phyloP scores from a whole-genome alignment of 2,329 filamentous ascomycete species.

The Teratosphaeria epicoccoides region DNA sequence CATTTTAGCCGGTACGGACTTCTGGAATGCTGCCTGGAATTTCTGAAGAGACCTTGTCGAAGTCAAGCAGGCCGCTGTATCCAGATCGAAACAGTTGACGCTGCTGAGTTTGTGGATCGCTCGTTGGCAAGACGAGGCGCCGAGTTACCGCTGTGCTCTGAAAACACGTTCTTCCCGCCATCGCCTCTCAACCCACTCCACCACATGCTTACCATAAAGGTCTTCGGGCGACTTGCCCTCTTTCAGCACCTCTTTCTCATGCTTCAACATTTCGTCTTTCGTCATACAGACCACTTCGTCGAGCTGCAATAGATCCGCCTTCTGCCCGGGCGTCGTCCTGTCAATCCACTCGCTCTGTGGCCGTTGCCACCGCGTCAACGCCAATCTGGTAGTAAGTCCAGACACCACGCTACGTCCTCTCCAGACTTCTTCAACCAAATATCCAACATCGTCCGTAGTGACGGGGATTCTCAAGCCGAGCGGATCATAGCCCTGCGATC shows the following conservation, averaged over 20 bases:
- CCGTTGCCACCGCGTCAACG: constrained; percentile 68
- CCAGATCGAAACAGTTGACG: too few relatives aligned
- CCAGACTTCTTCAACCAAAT: constrained; percentile 82
- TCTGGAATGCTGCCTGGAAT: too few relatives aligned
- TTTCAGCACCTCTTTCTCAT: constrained; percentile 70
- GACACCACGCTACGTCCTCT: constrained; percentile 72
- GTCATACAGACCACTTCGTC: constrained; percentile 81
- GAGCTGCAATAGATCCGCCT: constrained; percentile 57
- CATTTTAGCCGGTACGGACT: too few relatives aligned
- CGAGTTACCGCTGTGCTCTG: constrained; percentile 7
- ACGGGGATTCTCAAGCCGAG: constrained; percentile 71
- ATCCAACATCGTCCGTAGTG: constrained; percentile 70
- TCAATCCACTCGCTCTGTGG: constrained; percentile 55
- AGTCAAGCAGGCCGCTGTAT: background rate
- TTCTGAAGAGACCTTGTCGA: too few relatives aligned
- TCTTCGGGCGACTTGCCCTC: constrained; percentile 57
- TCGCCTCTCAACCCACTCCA: constrained; percentile 57
- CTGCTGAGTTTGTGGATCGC: background rate
- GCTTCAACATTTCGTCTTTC: constrained; percentile 71
- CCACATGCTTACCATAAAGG: constrained; percentile 58
- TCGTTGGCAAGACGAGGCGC: background rate
- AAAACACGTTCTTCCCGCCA: constrained; percentile 49
- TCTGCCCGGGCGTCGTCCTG: constrained; percentile 60
- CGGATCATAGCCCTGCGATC: constrained; percentile 42
- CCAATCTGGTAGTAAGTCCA: constrained; percentile 66